Percentiles rank a stretch among this genome's conserved stretches.
Evolutionary conservation across 805 yeast genomes (phyloP).

Genomic region (Clavispora fructus): DNA sequence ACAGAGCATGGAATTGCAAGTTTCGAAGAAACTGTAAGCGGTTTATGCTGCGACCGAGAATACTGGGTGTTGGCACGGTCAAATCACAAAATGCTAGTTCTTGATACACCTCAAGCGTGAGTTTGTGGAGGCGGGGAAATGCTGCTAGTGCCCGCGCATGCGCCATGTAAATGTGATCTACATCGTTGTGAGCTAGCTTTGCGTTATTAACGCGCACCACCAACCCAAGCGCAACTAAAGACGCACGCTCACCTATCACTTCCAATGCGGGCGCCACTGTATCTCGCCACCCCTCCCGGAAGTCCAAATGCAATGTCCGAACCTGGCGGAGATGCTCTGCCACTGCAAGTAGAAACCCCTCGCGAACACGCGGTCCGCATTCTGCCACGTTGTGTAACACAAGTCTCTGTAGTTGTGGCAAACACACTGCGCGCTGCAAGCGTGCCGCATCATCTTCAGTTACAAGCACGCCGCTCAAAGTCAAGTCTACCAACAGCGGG

Average conservation of each 20-base stretch:
- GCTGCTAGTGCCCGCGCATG: not conserved
- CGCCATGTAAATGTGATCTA: not conserved
- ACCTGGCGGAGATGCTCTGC: constrained; percentile 21
- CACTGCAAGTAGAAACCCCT: constrained; percentile 23
- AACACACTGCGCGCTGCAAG: constrained; percentile 15
- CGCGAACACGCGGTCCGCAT: constrained; percentile 7
- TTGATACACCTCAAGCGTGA: not conserved
- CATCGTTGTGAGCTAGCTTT: not conserved
- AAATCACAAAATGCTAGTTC: not conserved
- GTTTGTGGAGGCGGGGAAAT: not conserved
- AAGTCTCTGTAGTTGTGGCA: constrained; percentile 20
- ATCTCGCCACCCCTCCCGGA: constrained; percentile 37
- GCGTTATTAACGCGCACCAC: not conserved
- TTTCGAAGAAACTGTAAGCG: not conserved
- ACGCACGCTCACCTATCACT: constrained; percentile 3
- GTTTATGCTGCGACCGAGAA: not conserved
- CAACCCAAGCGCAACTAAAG: not conserved
- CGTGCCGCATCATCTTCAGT: constrained; percentile 17
- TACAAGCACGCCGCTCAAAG: constrained; percentile 17
- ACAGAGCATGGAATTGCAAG: not conserved
- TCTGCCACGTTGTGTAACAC: constrained; percentile 34
- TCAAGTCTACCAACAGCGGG: constrained; percentile 1
- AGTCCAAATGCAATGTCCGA: constrained; percentile 31
- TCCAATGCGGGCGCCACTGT: constrained; percentile 33
- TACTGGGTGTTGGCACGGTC: not conserved